Evolutionary conservation across 164 flowering plant species (phyloP), one percentile per base, ranked within the genome.

Genomic region (Paratinospora sagittata): DNA sequence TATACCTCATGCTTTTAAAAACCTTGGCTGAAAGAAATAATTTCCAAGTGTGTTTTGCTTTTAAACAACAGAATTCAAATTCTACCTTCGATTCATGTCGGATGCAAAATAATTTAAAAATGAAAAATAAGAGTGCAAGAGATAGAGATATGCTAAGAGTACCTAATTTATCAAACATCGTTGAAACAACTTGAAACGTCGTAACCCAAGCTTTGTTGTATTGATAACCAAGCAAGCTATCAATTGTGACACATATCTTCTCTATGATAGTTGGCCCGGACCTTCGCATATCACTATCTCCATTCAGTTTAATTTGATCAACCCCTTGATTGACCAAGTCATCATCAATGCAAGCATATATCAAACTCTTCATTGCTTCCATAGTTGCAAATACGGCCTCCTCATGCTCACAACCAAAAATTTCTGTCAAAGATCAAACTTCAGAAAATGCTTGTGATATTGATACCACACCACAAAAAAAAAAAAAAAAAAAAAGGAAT

Each of bases 111-210:
- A 17, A 3, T 21, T 3, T 65, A 0, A n/a, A 34, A 65, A 65
- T 19, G 13, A 0, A 65, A 6, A 23, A 68, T 16, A n/a, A n/a
- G 39, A 16, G 1, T 16, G 12, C 4, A 45, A 65, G 64, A 55
- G 7, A 26, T 17, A 39, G 37, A 57, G 58, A 37, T 66, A 66
- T 16, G 24, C 66, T 10, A 6, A 55, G 6, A 61, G 47, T 89
- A 93, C 99, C 99, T 86, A 96, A 78, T 85, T 84, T 93, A 72
- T 90, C 85, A 78, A 91, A 96, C 89, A 90, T 82, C 14, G 91
- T 65, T 3, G 93, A 83, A 66, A 93, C 82, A 75, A 93, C 81
- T 84, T 84, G 91, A 82, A 96, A 89, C 8, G 90, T 76, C 84
- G 83, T 78, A 82, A 88, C 97, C 97, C 95, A 90, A 21, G 87